A percentile compares a stretch with the other conserved stretches of the same genome.
These are phyloP conservation scores for Babesia gibsoni DNA, from an alignment of 169 alveolate species.

Conservation along the genomic window DNA sequence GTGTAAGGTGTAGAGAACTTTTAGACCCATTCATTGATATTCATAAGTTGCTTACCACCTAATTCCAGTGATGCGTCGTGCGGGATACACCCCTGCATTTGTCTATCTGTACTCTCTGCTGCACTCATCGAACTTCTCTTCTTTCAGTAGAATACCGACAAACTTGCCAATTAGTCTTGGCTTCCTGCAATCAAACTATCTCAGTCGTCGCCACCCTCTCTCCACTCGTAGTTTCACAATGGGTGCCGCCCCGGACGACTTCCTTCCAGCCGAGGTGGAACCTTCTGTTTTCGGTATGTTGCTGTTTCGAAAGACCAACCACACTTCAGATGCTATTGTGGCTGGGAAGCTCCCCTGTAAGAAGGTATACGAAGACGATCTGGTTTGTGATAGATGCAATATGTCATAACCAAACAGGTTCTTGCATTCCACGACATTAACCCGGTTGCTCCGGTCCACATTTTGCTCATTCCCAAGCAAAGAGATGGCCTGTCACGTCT, in stretches of 20 bases:
- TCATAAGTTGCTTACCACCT: too few species aligned
- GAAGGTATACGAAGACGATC: conserved; percentile 67
- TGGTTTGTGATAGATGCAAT: neutral
- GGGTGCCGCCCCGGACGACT: neutral
- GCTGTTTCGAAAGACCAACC: too few species aligned
- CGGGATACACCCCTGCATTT: too few species aligned
- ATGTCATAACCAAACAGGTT: conserved; percentile 38
- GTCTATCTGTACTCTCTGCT: too few species aligned
- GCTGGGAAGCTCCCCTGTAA: conserved; percentile 53
- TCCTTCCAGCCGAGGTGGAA: conserved; percentile 1
- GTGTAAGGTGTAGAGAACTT: too few species aligned
- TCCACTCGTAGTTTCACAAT: neutral
- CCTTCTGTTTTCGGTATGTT: conserved; percentile 20
- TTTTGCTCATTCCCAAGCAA: conserved; percentile 88
- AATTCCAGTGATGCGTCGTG: too few species aligned
- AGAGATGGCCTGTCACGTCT: conserved; percentile 84
- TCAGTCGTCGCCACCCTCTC: neutral
- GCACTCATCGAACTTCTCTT: too few species aligned
- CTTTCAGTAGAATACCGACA: too few species aligned
- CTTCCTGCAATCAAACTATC: too few species aligned
- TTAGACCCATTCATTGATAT: too few species aligned
- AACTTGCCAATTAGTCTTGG: too few species aligned
- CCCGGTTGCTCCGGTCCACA: conserved; percentile 91
- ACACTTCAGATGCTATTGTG: conserved; percentile 35
- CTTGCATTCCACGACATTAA: conserved; percentile 88